These are phyloP conservation scores for Cyberlindnera samutprakarnensis DNA, from an alignment of 805 yeast genomes.

Conservation along the genomic window DNA sequence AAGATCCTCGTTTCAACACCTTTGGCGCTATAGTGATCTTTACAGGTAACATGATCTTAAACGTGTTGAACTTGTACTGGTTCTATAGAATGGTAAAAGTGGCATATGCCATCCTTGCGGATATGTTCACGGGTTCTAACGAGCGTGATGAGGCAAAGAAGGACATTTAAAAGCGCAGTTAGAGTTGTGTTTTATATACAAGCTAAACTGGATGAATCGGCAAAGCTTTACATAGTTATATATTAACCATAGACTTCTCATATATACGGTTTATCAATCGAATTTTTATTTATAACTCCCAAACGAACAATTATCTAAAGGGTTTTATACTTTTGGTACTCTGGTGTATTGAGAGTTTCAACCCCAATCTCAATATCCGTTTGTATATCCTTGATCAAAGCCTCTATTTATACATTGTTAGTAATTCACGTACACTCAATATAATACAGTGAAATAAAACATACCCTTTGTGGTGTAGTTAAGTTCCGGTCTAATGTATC, in stretches of 20 bases:
- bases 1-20: conserved; percentile 36
- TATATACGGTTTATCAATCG: not conserved
- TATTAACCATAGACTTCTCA: too few species aligned
- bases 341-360: conserved; percentile 36
- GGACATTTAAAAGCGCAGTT: conserved; percentile 11
- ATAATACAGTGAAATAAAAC: conserved; percentile 70
- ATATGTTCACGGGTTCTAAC: conserved; percentile 20
- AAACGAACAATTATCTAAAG: too few species aligned
- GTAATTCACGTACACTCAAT: conserved; percentile 44
- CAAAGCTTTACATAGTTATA: too few species aligned
- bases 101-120: conserved; percentile 39
- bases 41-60: conserved; percentile 47
- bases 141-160: conserved; percentile 20
- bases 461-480: conserved; percentile 79
- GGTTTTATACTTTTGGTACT: conserved; percentile 29
- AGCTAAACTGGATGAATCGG: too few species aligned
- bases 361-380: conserved; percentile 68
- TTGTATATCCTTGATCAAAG: conserved; percentile 76
- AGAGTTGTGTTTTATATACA: not conserved
- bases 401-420: conserved; percentile 38
- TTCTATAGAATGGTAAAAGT: conserved; percentile 67
- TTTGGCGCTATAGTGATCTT: conserved; percentile 25
- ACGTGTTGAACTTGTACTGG: conserved; percentile 66
- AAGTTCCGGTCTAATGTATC: conserved; percentile 87
- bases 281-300: too few species aligned